Base-by-base conservation (phyloP, 495 filamentous ascomycete species). In the Xylaria palmicola region DNA sequence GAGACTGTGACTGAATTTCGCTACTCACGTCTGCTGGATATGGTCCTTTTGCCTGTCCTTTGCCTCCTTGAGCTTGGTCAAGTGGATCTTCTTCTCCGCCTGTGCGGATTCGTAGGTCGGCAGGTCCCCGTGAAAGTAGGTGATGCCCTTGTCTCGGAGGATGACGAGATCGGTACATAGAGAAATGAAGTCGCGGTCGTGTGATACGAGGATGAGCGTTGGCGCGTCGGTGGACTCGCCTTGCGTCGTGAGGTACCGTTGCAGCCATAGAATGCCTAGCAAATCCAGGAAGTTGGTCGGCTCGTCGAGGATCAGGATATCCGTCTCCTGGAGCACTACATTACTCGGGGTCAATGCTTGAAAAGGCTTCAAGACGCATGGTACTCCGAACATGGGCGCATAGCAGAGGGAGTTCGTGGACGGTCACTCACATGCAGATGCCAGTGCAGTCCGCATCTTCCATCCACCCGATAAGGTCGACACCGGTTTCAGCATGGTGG, bases 211-310 rank as follows among this genome's bases (percentile, higher is more conserved):
- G 20, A 95, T 74, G 3, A 92, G 75, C 3, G 85, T 87, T 10
- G 75, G 78, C 1, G 78, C 60, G 5, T 67, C 57, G 13, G 74
- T 60, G 0, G 60, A 66, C 12, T 89, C 69, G 15, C 50, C 50
- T 6, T 47, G 41, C 30, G 78, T 74, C 36, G 79, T 74, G 20
- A 93, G 82, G 63, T 90, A 87, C 6, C 77, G 79, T 68, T 95
- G 85, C 1, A 95, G 81, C 90, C 90, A 95, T 27, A 93, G 82
- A 22, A 93, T 88, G n/a, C 87, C 87, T 0, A 90, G 79, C 0
- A 95, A 80, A 68, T 95, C 91, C 1, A 93, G 78, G 69, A 89
- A 93, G 69, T 93, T 93, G 51, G 91, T 93, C 4, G 91, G 90
- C 66, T 95, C 91, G 76, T 95, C 90, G 17, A 95, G 85, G 49